These are phyloP conservation scores for Aureobasidium sp. DNA, from an alignment of 2,329 filamentous ascomycete genomes.

Conservation along the genomic window DNA sequence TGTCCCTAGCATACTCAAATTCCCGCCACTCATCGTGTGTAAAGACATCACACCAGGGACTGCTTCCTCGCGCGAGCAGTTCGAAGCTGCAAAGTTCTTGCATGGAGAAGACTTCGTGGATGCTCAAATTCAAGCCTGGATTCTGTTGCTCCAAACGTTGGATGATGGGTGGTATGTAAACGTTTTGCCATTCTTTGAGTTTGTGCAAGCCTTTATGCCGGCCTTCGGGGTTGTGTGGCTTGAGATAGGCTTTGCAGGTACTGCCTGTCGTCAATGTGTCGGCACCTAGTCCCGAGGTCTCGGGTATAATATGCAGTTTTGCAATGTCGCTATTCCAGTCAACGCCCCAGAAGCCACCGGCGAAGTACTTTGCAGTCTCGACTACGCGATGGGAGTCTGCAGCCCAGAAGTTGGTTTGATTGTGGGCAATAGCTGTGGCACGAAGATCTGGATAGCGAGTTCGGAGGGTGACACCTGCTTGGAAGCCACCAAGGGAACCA, in stretches of 20 bases:
- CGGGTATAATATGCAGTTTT: constrained; percentile 44
- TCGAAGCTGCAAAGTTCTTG: constrained; percentile 56
- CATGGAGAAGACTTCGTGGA: constrained; percentile 48
- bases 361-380: constrained; percentile 48
- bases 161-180: constrained; percentile 40
- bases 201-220: constrained; percentile 43
- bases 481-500: constrained; percentile 45
- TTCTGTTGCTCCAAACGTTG: constrained; percentile 36
- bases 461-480: constrained; percentile 44
- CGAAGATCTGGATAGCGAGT: constrained; percentile 45
- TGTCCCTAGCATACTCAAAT: constrained; percentile 51
- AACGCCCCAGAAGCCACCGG: constrained; percentile 45
- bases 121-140: constrained; percentile 33
- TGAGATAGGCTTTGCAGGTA: constrained; percentile 33
- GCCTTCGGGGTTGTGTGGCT: constrained; percentile 30
- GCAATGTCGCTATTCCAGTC: constrained; percentile 33
- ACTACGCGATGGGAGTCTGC: constrained; percentile 46
- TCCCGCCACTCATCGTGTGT: constrained; percentile 43
- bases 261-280: constrained; percentile 49
- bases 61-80: constrained; percentile 42
- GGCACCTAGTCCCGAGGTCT: constrained; percentile 39
- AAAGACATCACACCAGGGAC: constrained; percentile 50
- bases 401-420: constrained; percentile 43
- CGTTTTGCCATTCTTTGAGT: constrained; percentile 37
- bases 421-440: constrained; percentile 18